Base-by-base conservation (phyloP, 2,329 filamentous ascomycete genomes). In the Capronia epimyces region DNA sequence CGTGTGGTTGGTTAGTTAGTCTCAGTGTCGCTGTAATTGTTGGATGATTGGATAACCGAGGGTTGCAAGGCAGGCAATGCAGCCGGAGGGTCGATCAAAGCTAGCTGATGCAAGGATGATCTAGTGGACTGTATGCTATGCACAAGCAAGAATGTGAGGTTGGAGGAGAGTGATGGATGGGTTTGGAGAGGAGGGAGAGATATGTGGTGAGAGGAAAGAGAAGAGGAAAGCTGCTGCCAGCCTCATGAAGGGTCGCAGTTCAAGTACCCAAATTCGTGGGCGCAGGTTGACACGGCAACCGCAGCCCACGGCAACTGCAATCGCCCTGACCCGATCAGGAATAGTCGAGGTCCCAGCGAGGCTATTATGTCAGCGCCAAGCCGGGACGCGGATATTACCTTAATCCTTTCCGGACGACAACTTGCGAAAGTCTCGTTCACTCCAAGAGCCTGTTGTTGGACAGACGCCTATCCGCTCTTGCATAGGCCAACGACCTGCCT, bases 91-190 rank as follows among this genome's bases (percentile, higher is more conserved):
- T 61, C 65, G 64, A 67, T 62, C 64, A 60, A 59, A 53, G 53
- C 54, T 55, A 55, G 60, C 52, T 47, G 54, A 58, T 55, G 57
- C 59, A 50, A 52, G 58, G 62, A 61, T 58, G 62, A 64, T 67
- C 66, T 68, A 66, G 63, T 66, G 61, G 64, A 67, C 58, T 68
- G 64, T 55, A 65, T 59, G 63, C 53, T 62, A 62, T 64, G 58
- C 62, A 64, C 59, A 58, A 46, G 60, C 60, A 61, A 62, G 58
- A 51, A 63, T 60, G 62, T 43, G 67, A 9, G 65, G 63, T 6
- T 42, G 67, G 54, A 60, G 58, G 60, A 57, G 62, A 62, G 61
- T 46, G 56, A 61, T 60, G 62, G 59, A 12, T 32, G 62, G 59
- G 29, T 32, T 46, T 60, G 58, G 52, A 60, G 61, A 63, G 50